Evolutionary conservation across 2,329 filamentous ascomycete species (phyloP).

Genomic region (Fusarium mangiferae): DNA sequence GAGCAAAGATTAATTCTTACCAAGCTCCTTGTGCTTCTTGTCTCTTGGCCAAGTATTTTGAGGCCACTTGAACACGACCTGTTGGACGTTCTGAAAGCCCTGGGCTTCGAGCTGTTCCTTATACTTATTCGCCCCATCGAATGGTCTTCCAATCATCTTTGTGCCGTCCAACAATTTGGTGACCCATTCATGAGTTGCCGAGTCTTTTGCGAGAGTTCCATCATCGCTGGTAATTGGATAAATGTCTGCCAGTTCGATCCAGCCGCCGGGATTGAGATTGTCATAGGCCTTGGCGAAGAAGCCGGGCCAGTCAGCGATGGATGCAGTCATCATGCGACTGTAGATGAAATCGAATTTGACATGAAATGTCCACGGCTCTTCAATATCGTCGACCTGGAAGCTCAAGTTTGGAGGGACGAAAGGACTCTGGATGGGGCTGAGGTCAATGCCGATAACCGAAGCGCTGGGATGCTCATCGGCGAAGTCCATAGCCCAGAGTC

Average conservation of each 20-base stretch:
- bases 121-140: slow-evolving; percentile 34
- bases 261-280: slow-evolving; percentile 37
- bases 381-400: slow-evolving; percentile 43
- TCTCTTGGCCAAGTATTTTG: slow-evolving; percentile 61
- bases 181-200: slow-evolving; percentile 33
- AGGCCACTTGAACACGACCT: slow-evolving; percentile 59
- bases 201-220: slow-evolving; percentile 24
- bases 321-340: slow-evolving; percentile 39
- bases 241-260: slow-evolving; percentile 40
- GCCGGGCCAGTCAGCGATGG: slow-evolving; percentile 32
- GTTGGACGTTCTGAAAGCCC: slow-evolving; percentile 61
- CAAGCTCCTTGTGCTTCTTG: slow-evolving; percentile 59
- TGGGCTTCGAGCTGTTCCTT: slow-evolving; percentile 54
- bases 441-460: slow-evolving; percentile 36
- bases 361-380: slow-evolving; percentile 40
- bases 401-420: slow-evolving; percentile 40
- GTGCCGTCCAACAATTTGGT: slow-evolving; percentile 41
- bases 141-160: slow-evolving; percentile 40
- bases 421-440: slow-evolving; percentile 37
- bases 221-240: slow-evolving; percentile 24
- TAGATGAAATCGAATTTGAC: slow-evolving; percentile 44
- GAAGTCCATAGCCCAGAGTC: slow-evolving; percentile 44
- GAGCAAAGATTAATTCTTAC: neutral
- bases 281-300: slow-evolving; percentile 40
- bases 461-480: slow-evolving; percentile 35